phyloP scores from a whole-genome alignment of 2,329 filamentous ascomycete species.

The Pyricularia sp. region DNA sequence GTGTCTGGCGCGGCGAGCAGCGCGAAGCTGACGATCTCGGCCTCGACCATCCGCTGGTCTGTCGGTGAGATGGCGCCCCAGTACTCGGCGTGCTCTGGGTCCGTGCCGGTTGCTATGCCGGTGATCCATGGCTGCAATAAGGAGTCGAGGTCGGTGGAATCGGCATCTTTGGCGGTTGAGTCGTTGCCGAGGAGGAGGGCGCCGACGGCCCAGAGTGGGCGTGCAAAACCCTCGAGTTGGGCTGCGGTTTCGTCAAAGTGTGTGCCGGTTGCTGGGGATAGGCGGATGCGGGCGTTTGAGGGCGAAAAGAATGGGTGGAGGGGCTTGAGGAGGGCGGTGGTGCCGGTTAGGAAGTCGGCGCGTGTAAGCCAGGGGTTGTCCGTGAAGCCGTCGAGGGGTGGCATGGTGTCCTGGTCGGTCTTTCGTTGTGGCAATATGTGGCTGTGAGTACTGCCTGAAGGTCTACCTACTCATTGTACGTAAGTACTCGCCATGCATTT shows the following conservation, averaged over 20 bases:
- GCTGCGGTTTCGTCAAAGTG: slow-evolving; percentile 34
- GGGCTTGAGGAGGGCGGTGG: slow-evolving; percentile 23
- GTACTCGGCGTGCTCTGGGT: slow-evolving; percentile 27
- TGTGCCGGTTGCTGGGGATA: slow-evolving; percentile 26
- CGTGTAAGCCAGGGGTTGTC: slow-evolving; percentile 27
- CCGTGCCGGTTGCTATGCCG: slow-evolving; percentile 21
- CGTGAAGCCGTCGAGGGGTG: slow-evolving; percentile 27
- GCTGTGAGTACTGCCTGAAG: background rate
- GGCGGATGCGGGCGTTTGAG: slow-evolving; percentile 22
- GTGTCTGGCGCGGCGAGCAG: slow-evolving; percentile 31
- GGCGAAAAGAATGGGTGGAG: slow-evolving; percentile 22
- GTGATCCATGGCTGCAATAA: slow-evolving; percentile 19
- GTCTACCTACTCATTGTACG: too few species aligned
- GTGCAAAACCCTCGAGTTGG: slow-evolving; percentile 34
- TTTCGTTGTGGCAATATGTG: background rate
- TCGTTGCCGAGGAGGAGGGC: slow-evolving; percentile 5
- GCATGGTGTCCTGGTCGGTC: slow-evolving; percentile 17
- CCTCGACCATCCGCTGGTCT: slow-evolving; percentile 46
- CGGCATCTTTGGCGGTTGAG: background rate
- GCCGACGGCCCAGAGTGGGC: slow-evolving; percentile 22
- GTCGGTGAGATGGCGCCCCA: slow-evolving; percentile 35
- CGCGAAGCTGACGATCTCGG: slow-evolving; percentile 39
- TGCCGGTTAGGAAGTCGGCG: slow-evolving; percentile 24
- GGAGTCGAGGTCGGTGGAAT: background rate
- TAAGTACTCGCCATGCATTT: too few species aligned